Evolutionary conservation across 2,329 filamentous ascomycete species (phyloP).

Genomic region (Phialophora verrucosa): DNA sequence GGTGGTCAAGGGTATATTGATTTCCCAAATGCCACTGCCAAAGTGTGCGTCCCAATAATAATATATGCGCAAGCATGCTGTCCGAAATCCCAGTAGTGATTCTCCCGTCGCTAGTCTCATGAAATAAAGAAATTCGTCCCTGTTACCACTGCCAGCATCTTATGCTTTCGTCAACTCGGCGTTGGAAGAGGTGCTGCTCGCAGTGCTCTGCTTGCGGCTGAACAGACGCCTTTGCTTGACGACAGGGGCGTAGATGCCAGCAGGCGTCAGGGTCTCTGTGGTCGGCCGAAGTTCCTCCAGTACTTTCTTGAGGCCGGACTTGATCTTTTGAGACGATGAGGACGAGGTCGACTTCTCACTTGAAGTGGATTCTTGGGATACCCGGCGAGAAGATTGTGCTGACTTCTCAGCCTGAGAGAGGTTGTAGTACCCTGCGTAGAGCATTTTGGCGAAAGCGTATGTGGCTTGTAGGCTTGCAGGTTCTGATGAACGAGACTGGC

Average conservation of each 20-base stretch:
- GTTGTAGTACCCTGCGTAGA: constrained; percentile 37
- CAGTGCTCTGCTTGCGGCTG: constrained; percentile 19
- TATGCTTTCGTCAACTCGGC: constrained; percentile 23
- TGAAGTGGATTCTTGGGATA: constrained; percentile 25
- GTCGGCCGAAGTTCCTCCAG: constrained; percentile 35
- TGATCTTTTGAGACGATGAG: constrained; percentile 25
- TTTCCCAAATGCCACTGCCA: background rate
- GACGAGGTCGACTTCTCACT: constrained; percentile 22
- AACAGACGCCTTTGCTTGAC: constrained; percentile 32
- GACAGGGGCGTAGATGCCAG: constrained; percentile 35
- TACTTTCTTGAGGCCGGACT: constrained; percentile 30
- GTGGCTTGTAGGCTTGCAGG: constrained; percentile 4
- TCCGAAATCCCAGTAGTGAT: background rate
- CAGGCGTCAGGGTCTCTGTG: constrained; percentile 26
- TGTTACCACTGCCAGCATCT: background rate
- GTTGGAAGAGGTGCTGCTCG: constrained; percentile 5
- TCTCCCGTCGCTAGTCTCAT: background rate
- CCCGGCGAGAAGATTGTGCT: constrained; percentile 27
- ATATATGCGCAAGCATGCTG: background rate
- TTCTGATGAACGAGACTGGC: background rate
- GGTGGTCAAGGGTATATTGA: background rate
- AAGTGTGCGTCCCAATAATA: background rate
- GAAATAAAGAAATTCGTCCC: constrained; percentile 23
- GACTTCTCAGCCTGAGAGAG: constrained; percentile 31
- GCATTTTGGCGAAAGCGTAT: constrained; percentile 31